These are phyloP conservation scores for Tritrichomonas foetus DNA, from an alignment of 208 protist genomes.

Conservation along the genomic window DNA sequence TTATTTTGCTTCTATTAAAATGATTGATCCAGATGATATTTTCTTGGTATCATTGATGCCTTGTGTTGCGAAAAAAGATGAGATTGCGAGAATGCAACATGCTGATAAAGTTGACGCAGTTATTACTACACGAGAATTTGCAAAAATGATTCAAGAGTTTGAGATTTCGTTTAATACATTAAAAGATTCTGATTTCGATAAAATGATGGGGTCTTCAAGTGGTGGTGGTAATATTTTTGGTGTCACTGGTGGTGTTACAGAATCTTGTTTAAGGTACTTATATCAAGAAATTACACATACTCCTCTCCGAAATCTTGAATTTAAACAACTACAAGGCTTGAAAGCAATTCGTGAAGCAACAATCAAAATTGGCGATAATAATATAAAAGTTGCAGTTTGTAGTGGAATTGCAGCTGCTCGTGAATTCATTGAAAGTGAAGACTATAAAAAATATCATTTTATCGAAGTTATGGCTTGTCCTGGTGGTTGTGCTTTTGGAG, in stretches of 20 bases:
- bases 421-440: background rate
- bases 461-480: constrained; percentile 19
- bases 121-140: constrained; percentile 54
- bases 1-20: background rate
- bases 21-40: background rate
- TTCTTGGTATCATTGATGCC: constrained; percentile 54
- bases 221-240: constrained; percentile 54
- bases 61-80: constrained; percentile 57
- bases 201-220: constrained; percentile 49
- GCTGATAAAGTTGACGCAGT: constrained; percentile 45
- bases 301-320: background rate
- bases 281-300: background rate
- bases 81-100: constrained; percentile 39
- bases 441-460: background rate
- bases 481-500: background rate
- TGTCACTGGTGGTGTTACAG: constrained; percentile 57
- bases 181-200: constrained; percentile 41
- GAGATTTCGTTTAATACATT: background rate
- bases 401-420: background rate
- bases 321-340: background rate
- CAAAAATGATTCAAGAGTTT: constrained; percentile 35
- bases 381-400: background rate
- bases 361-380: background rate
- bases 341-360: background rate
- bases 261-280: constrained; percentile 44